Evolutionary conservation across 225 moss, liverwort and hornwort genomes (phyloP).

Genomic region (Lunularia cruciata): DNA sequence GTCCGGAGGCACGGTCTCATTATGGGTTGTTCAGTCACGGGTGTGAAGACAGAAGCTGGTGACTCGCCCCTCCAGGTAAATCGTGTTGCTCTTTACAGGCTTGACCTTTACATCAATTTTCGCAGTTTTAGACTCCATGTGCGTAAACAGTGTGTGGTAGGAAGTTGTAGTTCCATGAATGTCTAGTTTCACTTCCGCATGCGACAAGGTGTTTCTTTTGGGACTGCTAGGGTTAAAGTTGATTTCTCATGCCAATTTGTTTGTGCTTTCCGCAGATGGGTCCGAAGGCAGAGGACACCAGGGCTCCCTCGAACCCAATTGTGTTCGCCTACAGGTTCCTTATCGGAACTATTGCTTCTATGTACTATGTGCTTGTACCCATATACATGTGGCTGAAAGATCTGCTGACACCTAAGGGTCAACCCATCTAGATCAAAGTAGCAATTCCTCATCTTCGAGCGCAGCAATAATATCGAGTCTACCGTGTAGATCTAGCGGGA

Average conservation of each 20-base stretch:
- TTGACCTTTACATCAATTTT: no score
- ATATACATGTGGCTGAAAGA: constrained; percentile 98
- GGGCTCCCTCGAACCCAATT: constrained; percentile 78
- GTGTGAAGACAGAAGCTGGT: constrained; percentile 77
- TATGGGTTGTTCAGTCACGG: constrained; percentile 97
- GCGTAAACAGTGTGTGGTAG: no score
- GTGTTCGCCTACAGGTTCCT: constrained; percentile 83
- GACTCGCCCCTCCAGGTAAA: constrained; percentile 80
- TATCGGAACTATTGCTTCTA: constrained; percentile 65
- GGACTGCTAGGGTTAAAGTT: background rate
- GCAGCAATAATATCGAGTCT: background rate
- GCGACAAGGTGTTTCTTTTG: no score
- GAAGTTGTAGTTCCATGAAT: no score
- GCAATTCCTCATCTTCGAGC: background rate
- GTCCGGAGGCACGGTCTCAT: constrained; percentile 97
- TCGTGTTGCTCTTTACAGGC: no score
- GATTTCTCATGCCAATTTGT: background rate
- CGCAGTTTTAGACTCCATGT: no score
- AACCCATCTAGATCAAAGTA: constrained; percentile 56
- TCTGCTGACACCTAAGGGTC: constrained; percentile 71
- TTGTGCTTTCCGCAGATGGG: constrained; percentile 58
- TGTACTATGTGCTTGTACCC: constrained; percentile 80
- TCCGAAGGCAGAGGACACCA: constrained; percentile 84
- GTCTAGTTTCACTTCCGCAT: no score
- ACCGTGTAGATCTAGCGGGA: background rate